Conservation (phyloP, 2,329 filamentous ascomycete species). For the Ophiostoma tasmaniense region DNA sequence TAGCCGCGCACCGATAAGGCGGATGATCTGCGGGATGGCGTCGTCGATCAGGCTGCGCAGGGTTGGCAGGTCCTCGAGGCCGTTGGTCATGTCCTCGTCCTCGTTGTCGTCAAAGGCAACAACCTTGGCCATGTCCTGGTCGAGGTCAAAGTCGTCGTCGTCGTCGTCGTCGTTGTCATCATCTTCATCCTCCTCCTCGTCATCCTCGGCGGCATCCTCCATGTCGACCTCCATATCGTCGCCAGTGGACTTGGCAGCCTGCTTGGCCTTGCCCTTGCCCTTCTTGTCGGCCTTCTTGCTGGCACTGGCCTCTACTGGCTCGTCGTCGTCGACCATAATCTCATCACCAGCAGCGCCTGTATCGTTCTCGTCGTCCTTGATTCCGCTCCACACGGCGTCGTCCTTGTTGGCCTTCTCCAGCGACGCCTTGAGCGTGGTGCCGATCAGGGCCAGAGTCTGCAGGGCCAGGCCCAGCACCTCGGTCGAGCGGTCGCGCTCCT, state of each 20-base stretch:
- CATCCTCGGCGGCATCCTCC: slow-evolving; percentile 27
- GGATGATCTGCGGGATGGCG: slow-evolving; percentile 42
- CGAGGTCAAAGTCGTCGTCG: slow-evolving; percentile 16
- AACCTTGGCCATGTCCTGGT: slow-evolving; percentile 57
- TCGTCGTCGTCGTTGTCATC: slow-evolving; percentile 27
- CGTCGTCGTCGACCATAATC: slow-evolving; percentile 31
- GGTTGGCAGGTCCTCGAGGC: slow-evolving; percentile 45
- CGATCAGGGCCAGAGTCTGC: slow-evolving; percentile 57
- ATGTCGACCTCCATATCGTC: slow-evolving; percentile 30
- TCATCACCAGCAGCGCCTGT: slow-evolving; percentile 52
- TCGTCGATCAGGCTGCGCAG: slow-evolving; percentile 39
- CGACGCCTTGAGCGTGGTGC: slow-evolving; percentile 47
- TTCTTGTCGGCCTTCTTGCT: slow-evolving; percentile 24
- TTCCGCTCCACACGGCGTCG: slow-evolving; percentile 31
- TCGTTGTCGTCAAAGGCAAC: slow-evolving; percentile 39
- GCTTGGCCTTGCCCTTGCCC: slow-evolving; percentile 22
- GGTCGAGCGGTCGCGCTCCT: slow-evolving; percentile 17
- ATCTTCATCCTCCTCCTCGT: neutral
- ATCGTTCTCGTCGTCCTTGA: slow-evolving; percentile 27
- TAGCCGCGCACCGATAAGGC: slow-evolving; percentile 35
- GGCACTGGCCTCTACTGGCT: slow-evolving; percentile 23
- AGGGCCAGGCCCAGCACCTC: slow-evolving; percentile 48
- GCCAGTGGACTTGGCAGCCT: slow-evolving; percentile 17
- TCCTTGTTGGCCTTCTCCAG: slow-evolving; percentile 37
- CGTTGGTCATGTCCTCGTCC: slow-evolving; percentile 34